phyloP scores from a whole-genome alignment of 257 asterid genomes.

The Salvia splendens region DNA sequence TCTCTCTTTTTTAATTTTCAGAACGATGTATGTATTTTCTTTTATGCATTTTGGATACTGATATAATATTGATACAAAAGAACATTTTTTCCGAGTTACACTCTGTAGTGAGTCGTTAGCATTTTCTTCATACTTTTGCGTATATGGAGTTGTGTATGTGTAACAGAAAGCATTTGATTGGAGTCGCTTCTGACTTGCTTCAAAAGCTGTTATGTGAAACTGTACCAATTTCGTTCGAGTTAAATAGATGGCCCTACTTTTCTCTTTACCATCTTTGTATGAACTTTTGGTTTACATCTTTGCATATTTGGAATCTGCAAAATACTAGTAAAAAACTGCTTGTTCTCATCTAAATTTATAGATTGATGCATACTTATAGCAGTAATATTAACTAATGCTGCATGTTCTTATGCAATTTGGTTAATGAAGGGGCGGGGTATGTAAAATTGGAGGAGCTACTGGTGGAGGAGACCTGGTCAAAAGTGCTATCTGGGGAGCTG shows the following conservation, averaged over 20 bases:
- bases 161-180: background rate
- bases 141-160: background rate
- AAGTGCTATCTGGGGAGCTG: conserved; percentile 67
- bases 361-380: background rate
- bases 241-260: conserved; percentile 13
- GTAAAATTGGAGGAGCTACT: conserved; percentile 75
- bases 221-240: background rate
- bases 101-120: background rate
- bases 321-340: background rate
- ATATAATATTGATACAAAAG: too few relatives aligned
- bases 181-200: background rate
- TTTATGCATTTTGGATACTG: background rate
- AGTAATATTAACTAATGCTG: conserved; percentile 19
- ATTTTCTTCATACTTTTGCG: background rate
- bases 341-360: background rate
- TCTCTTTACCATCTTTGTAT: background rate
- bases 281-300: background rate
- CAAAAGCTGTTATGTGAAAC: background rate
- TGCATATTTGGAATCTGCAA: background rate
- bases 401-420: conserved; percentile 30
- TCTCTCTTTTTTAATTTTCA: background rate
- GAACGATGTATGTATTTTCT: background rate
- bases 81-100: too few relatives aligned
- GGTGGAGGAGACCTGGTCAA: conserved; percentile 79
- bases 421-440: conserved; percentile 40